Base-by-base conservation (phyloP, 768 basidiomycete genomes). In the Dentipellis sp. region DNA sequence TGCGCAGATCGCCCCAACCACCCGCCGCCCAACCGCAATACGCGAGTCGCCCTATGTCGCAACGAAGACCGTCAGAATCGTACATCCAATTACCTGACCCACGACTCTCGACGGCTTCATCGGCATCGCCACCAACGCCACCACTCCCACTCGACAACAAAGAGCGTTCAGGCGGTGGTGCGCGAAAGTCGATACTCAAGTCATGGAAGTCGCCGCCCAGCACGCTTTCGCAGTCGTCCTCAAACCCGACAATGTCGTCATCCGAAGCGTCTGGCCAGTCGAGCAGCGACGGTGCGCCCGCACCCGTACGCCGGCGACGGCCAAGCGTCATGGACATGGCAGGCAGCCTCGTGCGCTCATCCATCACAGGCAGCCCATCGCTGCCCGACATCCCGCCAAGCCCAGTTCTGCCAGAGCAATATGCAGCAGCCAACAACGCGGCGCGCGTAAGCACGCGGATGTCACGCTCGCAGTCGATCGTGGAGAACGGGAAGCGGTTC, bases 121-220 rank as follows among this genome's bases (percentile, higher is more conserved):
- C 50, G 38, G 29, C 23, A 12, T 52, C 61, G 16, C 38, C 51
- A 6, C 58, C 59, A 11, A 59, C 67, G 40, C 66, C 62, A 35
- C 38, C 53, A 23, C 40, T 64, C 35, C 62, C 68, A n/a, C 71
- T 72, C 50, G 74, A 75, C 29, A 71, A 70, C 61, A 76, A 80
- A 60, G 80, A 75, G 62, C 42, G 7, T n/a, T 9, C n/a, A n/a
- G 29, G 29, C 3, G 64, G 68, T 9, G 72, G 68, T 22, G 72
- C 72, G 50, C 79, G 83, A 45, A 88, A 86, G 72, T 89, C 87
- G 10, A 88, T 89, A 57, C 67, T 88, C 60, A 87, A 88, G 66
- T 72, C 75, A 10, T 80, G 79, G 78, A 84, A 81, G 65, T 74
- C 78, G 12, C 69, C 75, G 6, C 71, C 77, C 10, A 69, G 71